Evolutionary conservation across 371 early-diverging fungal species (phyloP), one percentile per base, ranked within the genome.

Genomic region (Conidiobolus incongruus): DNA sequence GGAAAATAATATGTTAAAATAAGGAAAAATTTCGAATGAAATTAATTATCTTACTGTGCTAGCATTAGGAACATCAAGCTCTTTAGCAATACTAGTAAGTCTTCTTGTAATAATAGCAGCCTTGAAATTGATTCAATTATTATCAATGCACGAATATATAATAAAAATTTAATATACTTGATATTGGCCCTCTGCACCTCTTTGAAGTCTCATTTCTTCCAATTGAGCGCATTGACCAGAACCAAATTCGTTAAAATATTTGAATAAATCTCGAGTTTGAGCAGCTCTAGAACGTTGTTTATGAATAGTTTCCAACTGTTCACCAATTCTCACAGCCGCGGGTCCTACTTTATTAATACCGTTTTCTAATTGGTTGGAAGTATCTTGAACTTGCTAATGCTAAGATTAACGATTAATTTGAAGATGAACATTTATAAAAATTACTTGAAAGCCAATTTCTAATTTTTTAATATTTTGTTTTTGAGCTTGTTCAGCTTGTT

Each of bases 251-350:
- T 84, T 68, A 56, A 82, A 92, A 58, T 78, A 84, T 43, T 77
- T 81, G 38, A 91, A 77, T 32, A 95, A 63, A 56, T 91, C 89
- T 41, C 79, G 70, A 36, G 88, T 82, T 39, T 91, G 83, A 2
- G 75, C 66, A 0, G 92, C 87, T 11, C 86, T 68, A 35, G 75
- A 70, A 42, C 86, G 59, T 48, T 93, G 90, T 50, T 79, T 84
- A 53, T 90, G 89, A 19, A 92, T 77, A 0, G 81, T 83, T 47
- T 95, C 96, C 19, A 95, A 66, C 53, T 92, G 93, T 53, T 93
- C 93, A 61, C 93, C 94, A 42, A 94, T 87, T 37, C 87, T 72
- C 29, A 93, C 76, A n/a, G 93, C 89, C 8, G 89, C 89, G 52
- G 82, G 84, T 49, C 93, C 87, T 8, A 95, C 90, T 48, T 89